These are phyloP conservation scores for Alternaria arborescens DNA, from an alignment of 2,329 filamentous ascomycete genomes.

Conservation along the genomic window DNA sequence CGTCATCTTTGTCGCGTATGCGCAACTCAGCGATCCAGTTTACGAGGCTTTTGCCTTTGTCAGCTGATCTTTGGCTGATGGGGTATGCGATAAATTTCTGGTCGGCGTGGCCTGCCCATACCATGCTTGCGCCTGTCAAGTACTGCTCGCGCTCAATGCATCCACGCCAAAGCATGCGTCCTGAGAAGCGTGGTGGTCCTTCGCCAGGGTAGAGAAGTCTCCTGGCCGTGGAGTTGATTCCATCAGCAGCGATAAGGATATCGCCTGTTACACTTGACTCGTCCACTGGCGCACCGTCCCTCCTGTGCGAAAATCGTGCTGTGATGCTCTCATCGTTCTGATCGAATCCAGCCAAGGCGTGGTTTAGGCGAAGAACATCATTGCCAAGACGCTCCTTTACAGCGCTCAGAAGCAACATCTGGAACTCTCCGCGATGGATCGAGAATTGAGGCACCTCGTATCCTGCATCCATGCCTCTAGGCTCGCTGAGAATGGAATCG, in stretches of 20 bases:
- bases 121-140: conserved; percentile 55
- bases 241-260: conserved; percentile 55
- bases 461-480: conserved; percentile 53
- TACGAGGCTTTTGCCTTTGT: conserved; percentile 52
- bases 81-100: conserved; percentile 61
- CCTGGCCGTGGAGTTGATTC: conserved; percentile 57
- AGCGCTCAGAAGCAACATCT: conserved; percentile 55
- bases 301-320: conserved; percentile 47
- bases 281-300: conserved; percentile 36
- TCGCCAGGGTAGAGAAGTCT: conserved; percentile 55
- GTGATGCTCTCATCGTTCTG: conserved; percentile 51
- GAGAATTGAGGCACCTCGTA: conserved; percentile 57
- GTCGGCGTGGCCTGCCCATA: conserved; percentile 58
- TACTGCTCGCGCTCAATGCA: conserved; percentile 54
- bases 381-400: conserved; percentile 54
- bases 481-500: conserved; percentile 55
- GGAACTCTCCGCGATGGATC: conserved; percentile 58
- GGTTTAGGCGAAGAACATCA: conserved; percentile 52
- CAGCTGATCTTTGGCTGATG: conserved; percentile 50
- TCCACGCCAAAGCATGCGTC: conserved; percentile 58
- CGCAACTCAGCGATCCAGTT: conserved; percentile 60
- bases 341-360: conserved; percentile 49
- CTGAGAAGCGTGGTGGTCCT: conserved; percentile 56
- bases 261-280: conserved; percentile 45
- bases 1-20: conserved; percentile 53